Evolutionary conservation across 768 basidiomycete species (phyloP).

Genomic region (Melanogaster broomeanus): DNA sequence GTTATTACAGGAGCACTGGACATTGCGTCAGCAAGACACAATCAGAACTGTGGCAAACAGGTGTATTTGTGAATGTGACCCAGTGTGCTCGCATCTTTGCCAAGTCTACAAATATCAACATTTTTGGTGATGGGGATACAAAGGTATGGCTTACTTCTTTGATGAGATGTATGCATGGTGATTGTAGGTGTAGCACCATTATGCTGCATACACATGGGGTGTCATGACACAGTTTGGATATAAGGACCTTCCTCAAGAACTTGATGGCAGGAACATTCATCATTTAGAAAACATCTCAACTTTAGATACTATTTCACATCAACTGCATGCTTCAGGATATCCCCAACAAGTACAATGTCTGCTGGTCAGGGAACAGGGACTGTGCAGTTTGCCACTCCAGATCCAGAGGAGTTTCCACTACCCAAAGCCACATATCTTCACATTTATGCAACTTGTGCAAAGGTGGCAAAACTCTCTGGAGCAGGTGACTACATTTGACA

Average conservation of each 20-base stretch:
- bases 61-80: not conserved
- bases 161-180: not conserved
- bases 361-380: not conserved
- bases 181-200: not conserved
- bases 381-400: conserved; percentile 1
- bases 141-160: not conserved
- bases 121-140: not conserved
- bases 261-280: conserved; percentile 28
- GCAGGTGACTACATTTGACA: conserved; percentile 18
- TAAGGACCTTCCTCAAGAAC: conserved; percentile 8
- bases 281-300: conserved; percentile 16
- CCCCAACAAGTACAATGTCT: not conserved
- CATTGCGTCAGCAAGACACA: not conserved
- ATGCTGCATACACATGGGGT: conserved; percentile 10
- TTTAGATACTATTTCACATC: not conserved
- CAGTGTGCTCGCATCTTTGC: not conserved
- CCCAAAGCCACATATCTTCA: conserved; percentile 12
- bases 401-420: conserved; percentile 11
- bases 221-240: conserved; percentile 21
- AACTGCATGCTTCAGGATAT: not conserved
- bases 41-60: not conserved
- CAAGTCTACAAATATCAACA: not conserved
- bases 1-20: conserved; percentile 32
- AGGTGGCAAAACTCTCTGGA: conserved; percentile 28
- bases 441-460: conserved; percentile 23